Evolutionary conservation across 208 protist species (phyloP).

Genomic region (Trypanosoma vivax): DNA sequence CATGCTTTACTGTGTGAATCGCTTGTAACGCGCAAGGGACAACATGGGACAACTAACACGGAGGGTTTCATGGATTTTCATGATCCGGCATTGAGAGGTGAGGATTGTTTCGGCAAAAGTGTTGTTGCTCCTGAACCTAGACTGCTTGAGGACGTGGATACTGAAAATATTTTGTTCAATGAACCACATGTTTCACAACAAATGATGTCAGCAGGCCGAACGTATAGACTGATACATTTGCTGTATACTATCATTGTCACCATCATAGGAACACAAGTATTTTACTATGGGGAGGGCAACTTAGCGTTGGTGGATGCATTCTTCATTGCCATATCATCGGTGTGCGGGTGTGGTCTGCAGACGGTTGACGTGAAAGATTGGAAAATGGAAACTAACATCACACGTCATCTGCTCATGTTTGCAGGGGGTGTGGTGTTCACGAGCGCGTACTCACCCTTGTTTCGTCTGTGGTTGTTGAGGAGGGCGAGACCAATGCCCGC

Average conservation of each 20-base stretch:
- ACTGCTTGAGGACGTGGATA: too few relatives aligned
- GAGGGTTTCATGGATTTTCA: too few relatives aligned
- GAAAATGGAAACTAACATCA: constrained; percentile 21
- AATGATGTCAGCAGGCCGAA: too few relatives aligned
- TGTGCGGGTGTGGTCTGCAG: constrained; percentile 70
- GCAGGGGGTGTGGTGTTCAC: constrained; percentile 60
- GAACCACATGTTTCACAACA: too few relatives aligned
- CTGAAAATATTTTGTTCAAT: too few relatives aligned
- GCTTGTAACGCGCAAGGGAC: too few relatives aligned
- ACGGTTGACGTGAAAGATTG: constrained; percentile 56
- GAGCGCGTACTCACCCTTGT: constrained; percentile 53
- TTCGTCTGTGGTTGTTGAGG: constrained; percentile 57
- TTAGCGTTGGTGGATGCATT: constrained; percentile 38
- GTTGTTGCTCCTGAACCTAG: too few relatives aligned
- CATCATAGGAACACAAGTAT: constrained; percentile 21
- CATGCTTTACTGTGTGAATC: too few relatives aligned
- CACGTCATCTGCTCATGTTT: constrained; percentile 56
- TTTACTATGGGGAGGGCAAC: constrained; percentile 23
- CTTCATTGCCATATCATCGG: constrained; percentile 59
- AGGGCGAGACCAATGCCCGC: constrained; percentile 37
- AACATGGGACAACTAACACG: too few relatives aligned
- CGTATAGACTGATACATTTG: constrained; percentile 21
- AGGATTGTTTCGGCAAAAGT: too few relatives aligned
- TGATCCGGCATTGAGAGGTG: too few relatives aligned
- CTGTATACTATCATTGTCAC: constrained; percentile 35